Base-by-base conservation (phyloP, 257 asterid species). In the Solanum pinnatisectum region DNA sequence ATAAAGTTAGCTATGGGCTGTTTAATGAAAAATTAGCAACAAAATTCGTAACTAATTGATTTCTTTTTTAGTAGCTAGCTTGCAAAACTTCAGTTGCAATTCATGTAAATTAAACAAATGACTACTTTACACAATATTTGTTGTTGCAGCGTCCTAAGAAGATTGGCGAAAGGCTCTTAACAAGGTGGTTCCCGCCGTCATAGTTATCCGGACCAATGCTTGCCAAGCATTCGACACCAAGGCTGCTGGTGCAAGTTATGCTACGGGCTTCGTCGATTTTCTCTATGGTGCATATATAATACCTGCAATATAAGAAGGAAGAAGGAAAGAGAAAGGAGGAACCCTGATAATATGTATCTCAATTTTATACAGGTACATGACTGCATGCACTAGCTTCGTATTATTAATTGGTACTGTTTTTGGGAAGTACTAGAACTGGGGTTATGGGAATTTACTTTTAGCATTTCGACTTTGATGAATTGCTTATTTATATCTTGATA, bases 141-240 rank as follows among this genome's bases (percentile, higher is more conserved):
- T 42, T 22, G 84, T 42, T 78, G 84, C 63, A 13, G 23, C 9
- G 0, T 49, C 97, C 52, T 92, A 95, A 1, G 98, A 96, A 86
- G 98, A 96, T 89, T 96, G 98, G 99, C 93, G 98, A 87, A 94
- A 87, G 92, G 96, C 98, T 18, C 98, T 97, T 87, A 92, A 89
- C 86, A 95, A 86, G 89, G 98, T 95, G 78, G 99, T 97, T 37
- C 98, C 98, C 27, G 98, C 99, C 42, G 99, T 97, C 79, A 98
- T 96, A 68, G 99, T 96, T 84, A 98, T 96, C 88, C 98, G 98
- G 37, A 96, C 96, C 56, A 97, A 94, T 30, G 97, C 99, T 85
- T 95, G 96, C 88, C 98, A 98, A n/a, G 98, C 98, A 52, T 97
- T 97, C 83, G 99, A 97, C 86, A 97, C 98, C 7, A 98, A 94